phyloP scores from a whole-genome alignment of 495 filamentous ascomycete species.

The Podospora fimiseda region DNA sequence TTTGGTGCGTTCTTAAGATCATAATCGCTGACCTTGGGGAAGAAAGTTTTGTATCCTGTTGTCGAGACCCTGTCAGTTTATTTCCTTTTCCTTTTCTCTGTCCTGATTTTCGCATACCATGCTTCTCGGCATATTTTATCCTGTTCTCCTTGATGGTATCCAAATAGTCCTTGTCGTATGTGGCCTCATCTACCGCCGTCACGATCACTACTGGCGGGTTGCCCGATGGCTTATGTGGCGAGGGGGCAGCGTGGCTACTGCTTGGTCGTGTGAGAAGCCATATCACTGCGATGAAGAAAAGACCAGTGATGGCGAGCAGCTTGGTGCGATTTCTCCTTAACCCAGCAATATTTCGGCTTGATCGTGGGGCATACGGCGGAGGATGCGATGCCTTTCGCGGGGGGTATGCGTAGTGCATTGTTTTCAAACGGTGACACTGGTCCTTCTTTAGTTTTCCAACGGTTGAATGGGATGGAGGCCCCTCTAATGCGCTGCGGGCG shows the following conservation, averaged over 20 bases:
- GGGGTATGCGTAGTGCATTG: slow-evolving; percentile 90
- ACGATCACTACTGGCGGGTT: slow-evolving; percentile 81
- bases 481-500: not conserved
- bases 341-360: slow-evolving; percentile 48
- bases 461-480: slow-evolving; percentile 1
- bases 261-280: slow-evolving; percentile 51
- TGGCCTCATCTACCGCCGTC: slow-evolving; percentile 66
- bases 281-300: slow-evolving; percentile 53
- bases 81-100: not conserved
- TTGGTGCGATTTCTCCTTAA: slow-evolving; percentile 65
- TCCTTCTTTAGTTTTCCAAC: not conserved
- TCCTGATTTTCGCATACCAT: slow-evolving; percentile 55
- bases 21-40: slow-evolving; percentile 71
- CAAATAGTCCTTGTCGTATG: slow-evolving; percentile 56
- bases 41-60: slow-evolving; percentile 81
- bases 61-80: not conserved
- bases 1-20: slow-evolving; percentile 57
- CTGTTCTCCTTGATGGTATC: slow-evolving; percentile 74
- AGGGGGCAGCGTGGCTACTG: slow-evolving; percentile 22
- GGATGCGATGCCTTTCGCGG: slow-evolving; percentile 72
- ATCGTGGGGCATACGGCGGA: slow-evolving; percentile 52
- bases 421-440: slow-evolving; percentile 5
- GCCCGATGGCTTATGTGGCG: slow-evolving; percentile 40
- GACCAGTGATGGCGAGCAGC: slow-evolving; percentile 49
- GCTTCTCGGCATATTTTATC: slow-evolving; percentile 74